Base-by-base conservation (phyloP, 177 flowering plant genomes). In the Vitis hybrid region DNA sequence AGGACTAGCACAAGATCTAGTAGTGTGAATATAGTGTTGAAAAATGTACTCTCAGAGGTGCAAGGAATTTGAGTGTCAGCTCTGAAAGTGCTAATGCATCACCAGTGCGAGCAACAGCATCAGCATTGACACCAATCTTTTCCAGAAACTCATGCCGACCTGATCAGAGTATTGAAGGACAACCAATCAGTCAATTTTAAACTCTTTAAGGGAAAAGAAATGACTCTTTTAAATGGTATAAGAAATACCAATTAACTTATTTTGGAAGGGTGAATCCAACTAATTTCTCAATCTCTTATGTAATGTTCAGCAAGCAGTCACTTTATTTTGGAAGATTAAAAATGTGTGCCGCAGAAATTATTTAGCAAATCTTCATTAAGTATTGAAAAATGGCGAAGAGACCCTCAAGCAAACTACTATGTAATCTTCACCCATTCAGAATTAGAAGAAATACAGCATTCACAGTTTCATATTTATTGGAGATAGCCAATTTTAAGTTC, bases 101-200 rank as follows among this genome's bases (percentile, higher is more conserved):
- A 50, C 99, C 98, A 60, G 76, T 84, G 59, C 92, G 88, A 45
- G 96, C 99, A 78, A 95, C 81, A 68, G 74, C 90, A 81, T 93
- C 99, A 39, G 88, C 80, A 68, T 67, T 89, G 64, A 93, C 50
- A 61, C 98, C 98, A 39, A 91, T 84, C 57, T 73, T 85, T 60
- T 89, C 97, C 61, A 93, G 61, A 22, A 95, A 79, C 68, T 95
- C 96, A 79, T 88, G 94, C 59, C 94, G 93, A 76, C 87, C 99
- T 94, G 85, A 65, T 70, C 20, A 74, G 68, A 34, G 64, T 56
- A 49, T 66, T 59, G 20, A 69, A 55, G 9, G 70, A 62, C 50
- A 51, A 15, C 3, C 2, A 31, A 10, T 64, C 48, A 54, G 22
- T 34, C 50, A 14, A 59, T 50, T 29, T 67, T 13, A 57, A 67